These are phyloP conservation scores for Stephanodiscus minutulus DNA, from an alignment of 108 stramenopile genomes.

Conservation along the genomic window DNA sequence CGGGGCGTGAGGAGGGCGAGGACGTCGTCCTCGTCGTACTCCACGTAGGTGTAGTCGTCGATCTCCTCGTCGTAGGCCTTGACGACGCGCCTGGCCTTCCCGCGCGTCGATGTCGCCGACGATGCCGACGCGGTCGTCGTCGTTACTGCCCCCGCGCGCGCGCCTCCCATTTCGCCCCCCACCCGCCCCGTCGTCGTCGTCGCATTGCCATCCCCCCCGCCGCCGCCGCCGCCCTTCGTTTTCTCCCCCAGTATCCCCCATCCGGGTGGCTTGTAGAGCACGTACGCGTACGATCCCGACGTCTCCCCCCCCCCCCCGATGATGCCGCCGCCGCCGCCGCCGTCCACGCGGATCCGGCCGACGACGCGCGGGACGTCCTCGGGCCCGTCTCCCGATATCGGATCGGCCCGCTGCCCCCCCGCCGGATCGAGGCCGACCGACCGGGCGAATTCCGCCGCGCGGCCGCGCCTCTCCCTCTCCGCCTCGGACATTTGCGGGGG, in stretches of 20 bases:
- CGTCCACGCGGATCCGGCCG: constrained; percentile 27
- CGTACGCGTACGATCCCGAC: constrained; percentile 66
- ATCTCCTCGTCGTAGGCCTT: constrained; percentile 57
- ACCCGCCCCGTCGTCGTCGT: not conserved
- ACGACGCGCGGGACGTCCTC: constrained; percentile 59
- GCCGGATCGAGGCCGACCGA: constrained; percentile 58
- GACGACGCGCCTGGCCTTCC: constrained; percentile 39
- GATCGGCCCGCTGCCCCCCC: constrained; percentile 58
- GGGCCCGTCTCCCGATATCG: constrained; percentile 44
- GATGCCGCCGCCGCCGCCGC: constrained; percentile 26
- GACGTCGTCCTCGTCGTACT: constrained; percentile 73
- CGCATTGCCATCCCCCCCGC: not conserved
- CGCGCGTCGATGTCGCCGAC: not conserved
- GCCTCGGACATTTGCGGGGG: no score
- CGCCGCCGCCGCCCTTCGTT: constrained; percentile 30
- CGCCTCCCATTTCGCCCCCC: not conserved
- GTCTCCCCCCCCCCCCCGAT: not conserved
- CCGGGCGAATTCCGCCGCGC: constrained; percentile 28
- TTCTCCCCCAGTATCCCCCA: constrained; percentile 75
- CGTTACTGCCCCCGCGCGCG: not conserved
- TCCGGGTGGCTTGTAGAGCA: constrained; percentile 78
- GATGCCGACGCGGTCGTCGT: not conserved
- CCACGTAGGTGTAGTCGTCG: constrained; percentile 55
- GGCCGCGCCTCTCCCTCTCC: no score
- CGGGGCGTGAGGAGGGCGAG: constrained; percentile 68